phyloP scores from a whole-genome alignment of 2,329 filamentous ascomycete species.

The Apiospora sp. region DNA sequence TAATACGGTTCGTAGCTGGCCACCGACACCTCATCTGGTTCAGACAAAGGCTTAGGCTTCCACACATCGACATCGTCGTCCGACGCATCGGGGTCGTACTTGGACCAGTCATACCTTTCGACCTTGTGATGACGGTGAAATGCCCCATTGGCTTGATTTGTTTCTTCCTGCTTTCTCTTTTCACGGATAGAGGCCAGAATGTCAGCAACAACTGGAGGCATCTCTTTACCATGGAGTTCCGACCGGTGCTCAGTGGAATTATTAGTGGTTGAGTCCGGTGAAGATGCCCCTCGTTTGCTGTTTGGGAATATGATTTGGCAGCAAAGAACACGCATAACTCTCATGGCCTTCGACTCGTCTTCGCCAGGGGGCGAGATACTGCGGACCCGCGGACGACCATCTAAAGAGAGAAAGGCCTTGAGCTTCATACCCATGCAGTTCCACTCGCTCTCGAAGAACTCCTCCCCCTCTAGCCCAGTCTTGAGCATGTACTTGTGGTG shows the following conservation, averaged over 20 bases:
- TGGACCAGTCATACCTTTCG: slow-evolving; percentile 15
- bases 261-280: background rate
- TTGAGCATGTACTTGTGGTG: slow-evolving; percentile 5
- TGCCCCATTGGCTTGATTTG: background rate
- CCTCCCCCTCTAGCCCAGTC: background rate
- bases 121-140: slow-evolving; percentile 7
- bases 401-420: slow-evolving; percentile 8
- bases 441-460: slow-evolving; percentile 13
- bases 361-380: background rate
- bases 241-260: background rate
- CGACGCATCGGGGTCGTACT: slow-evolving; percentile 11
- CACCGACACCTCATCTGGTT: background rate
- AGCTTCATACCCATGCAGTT: background rate
- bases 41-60: background rate
- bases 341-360: background rate
- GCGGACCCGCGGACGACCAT: background rate
- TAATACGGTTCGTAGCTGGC: slow-evolving; percentile 9
- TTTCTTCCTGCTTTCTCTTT: background rate
- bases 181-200: background rate
- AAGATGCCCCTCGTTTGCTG: background rate
- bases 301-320: background rate
- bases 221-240: background rate
- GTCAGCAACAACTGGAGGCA: background rate
- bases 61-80: slow-evolving; percentile 22
- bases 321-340: background rate